Conservation (phyloP, 306 rosid genomes). For the Dryas drummondii region DNA sequence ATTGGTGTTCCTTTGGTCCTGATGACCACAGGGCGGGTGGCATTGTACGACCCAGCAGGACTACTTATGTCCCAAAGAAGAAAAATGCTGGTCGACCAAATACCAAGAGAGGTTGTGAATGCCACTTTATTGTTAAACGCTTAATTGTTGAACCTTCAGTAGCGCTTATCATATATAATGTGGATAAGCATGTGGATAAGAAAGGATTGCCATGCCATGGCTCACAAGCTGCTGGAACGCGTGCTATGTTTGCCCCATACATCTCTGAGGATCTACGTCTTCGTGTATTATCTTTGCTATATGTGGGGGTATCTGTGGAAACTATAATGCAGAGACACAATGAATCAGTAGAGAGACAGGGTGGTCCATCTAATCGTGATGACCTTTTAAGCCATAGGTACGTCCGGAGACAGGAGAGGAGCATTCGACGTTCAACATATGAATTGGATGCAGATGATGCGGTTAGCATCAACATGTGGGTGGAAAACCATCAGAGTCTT, state of each 20-base stretch:
- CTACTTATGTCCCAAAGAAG: conserved; percentile 71
- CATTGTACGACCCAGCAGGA: conserved; percentile 73
- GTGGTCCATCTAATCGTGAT: conserved; percentile 89
- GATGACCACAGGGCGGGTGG: conserved; percentile 92
- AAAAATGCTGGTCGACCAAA: conserved; percentile 88
- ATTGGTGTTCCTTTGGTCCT: conserved; percentile 99
- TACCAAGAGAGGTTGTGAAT: conserved; percentile 88
- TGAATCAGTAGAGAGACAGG: conserved; percentile 81
- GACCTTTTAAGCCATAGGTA: conserved; percentile 87
- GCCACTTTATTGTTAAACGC: conserved; percentile 91
- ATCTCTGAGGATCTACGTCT: conserved; percentile 88
- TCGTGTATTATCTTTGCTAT: conserved; percentile 70
- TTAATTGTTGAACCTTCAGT: conserved; percentile 85
- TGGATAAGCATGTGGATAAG: conserved; percentile 83
- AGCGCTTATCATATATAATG: conserved; percentile 76
- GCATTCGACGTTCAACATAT: conserved; percentile 69
- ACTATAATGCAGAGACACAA: conserved; percentile 93
- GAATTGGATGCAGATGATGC: conserved; percentile 81
- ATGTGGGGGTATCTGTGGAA: conserved; percentile 93
- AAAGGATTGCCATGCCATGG: conserved; percentile 92
- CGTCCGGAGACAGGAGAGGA: conserved; percentile 90
- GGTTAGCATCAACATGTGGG: conserved; percentile 72
- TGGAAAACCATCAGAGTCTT: conserved; percentile 67
- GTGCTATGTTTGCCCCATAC: conserved; percentile 90
- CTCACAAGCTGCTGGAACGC: conserved; percentile 85